Evolutionary conservation across 1,284 basidiomycete genomes (phyloP).

Genomic region (Rhizoctonia solani): DNA sequence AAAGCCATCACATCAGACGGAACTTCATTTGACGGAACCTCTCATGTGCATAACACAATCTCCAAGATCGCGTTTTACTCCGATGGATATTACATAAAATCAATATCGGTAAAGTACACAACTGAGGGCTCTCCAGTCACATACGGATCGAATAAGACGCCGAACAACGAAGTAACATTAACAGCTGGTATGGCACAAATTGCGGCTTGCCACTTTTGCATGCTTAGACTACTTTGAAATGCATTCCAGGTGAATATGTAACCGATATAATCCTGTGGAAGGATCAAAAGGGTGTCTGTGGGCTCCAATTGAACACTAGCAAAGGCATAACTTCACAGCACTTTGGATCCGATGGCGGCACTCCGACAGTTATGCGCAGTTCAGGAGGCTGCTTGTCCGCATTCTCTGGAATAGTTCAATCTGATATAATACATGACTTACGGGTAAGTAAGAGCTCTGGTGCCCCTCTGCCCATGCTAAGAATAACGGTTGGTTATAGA

Average conservation of each 20-base stretch:
- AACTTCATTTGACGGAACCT: not conserved
- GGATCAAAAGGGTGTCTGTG: not conserved
- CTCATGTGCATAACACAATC: not conserved
- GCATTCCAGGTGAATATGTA: constrained; percentile 3
- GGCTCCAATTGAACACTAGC: constrained; percentile 7
- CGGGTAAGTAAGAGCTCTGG: not conserved
- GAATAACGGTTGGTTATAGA: not conserved
- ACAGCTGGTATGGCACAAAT: not conserved
- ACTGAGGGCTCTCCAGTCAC: not conserved
- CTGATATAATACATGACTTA: not conserved
- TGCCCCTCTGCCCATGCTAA: not conserved
- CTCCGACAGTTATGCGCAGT: not conserved
- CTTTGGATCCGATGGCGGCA: not conserved
- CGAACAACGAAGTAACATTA: not conserved
- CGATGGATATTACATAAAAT: not conserved
- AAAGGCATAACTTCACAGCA: not conserved
- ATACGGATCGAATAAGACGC: not conserved
- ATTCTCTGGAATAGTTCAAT: not conserved
- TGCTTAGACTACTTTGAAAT: not conserved
- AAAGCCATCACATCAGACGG: not conserved
- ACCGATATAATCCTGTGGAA: not conserved
- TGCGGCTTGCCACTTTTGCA: not conserved
- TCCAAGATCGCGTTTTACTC: not conserved
- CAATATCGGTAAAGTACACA: not conserved
- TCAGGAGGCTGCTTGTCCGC: not conserved